A percentile compares a stretch with the other conserved stretches of the same genome.
Evolutionary conservation across 73 alveolate species (phyloP).

Genomic region (Breviolum minutum): DNA sequence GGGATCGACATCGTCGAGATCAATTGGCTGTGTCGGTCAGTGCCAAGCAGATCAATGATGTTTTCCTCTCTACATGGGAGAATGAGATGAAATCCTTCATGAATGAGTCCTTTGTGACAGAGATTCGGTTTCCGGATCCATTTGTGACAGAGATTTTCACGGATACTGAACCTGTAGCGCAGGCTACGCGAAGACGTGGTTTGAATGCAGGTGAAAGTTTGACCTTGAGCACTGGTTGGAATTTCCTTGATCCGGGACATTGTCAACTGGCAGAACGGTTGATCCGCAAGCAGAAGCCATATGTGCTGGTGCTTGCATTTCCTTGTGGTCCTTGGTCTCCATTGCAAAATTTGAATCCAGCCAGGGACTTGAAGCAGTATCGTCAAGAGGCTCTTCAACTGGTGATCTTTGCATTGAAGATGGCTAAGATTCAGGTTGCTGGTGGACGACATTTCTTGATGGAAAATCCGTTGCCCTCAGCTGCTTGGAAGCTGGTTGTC

Average conservation of each 20-base stretch:
- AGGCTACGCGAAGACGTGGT: not conserved
- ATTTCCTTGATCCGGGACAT: not conserved
- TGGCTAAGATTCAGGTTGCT: not conserved
- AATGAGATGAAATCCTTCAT: not conserved
- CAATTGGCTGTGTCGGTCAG: not conserved
- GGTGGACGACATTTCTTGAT: not conserved
- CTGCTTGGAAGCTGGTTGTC: not conserved
- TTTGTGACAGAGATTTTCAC: constrained; percentile 13
- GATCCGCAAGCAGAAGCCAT: not conserved
- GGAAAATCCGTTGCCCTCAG: not conserved
- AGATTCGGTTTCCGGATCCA: not conserved
- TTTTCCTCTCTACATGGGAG: not conserved
- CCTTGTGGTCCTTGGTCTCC: constrained; percentile 1
- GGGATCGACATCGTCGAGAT: not conserved
- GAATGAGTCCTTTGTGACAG: not conserved
- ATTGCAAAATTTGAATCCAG: not conserved
- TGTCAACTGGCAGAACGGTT: not conserved
- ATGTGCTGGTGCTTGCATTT: constrained; percentile 1
- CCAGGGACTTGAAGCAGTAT: not conserved
- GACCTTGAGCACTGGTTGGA: not conserved
- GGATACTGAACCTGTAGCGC: not conserved
- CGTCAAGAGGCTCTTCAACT: not conserved
- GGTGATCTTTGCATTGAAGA: not conserved
- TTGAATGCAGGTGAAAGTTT: not conserved
- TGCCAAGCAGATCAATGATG: not conserved